Evolutionary conservation across 805 yeast genomes (phyloP).

Genomic region (Wickerhamiella hasegawae): DNA sequence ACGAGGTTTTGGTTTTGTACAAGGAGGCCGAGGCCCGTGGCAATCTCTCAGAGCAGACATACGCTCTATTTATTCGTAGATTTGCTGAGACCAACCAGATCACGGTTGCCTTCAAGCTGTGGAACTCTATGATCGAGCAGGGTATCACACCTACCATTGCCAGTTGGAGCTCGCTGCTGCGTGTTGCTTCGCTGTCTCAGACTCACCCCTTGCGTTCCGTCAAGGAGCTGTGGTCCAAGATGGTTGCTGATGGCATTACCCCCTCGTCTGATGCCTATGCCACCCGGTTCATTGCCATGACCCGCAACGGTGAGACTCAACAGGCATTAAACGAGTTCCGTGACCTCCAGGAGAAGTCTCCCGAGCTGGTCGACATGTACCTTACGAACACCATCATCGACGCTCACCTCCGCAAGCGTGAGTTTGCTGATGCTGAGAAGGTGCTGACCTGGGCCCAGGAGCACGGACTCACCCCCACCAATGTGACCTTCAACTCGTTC

Average conservation of each 20-base stretch:
- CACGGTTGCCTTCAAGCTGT: slow-evolving; percentile 23
- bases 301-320: slow-evolving; percentile 26
- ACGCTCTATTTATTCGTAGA: slow-evolving; percentile 18
- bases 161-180: slow-evolving; percentile 45
- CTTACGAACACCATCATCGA: slow-evolving; percentile 31
- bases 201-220: slow-evolving; percentile 17
- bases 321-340: slow-evolving; percentile 28
- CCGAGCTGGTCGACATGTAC: slow-evolving; percentile 22
- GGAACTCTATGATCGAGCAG: slow-evolving; percentile 31
- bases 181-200: slow-evolving; percentile 26
- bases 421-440: slow-evolving; percentile 30
- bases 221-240: slow-evolving; percentile 22
- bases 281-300: slow-evolving; percentile 31
- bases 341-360: slow-evolving; percentile 21
- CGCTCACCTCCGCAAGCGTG: slow-evolving; percentile 28
- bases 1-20: slow-evolving; percentile 15
- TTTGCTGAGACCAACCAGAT: slow-evolving; percentile 18
- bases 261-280: slow-evolving; percentile 36
- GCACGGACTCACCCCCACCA: slow-evolving; percentile 29
- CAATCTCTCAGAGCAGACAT: slow-evolving; percentile 14
- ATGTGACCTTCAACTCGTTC: slow-evolving; percentile 36
- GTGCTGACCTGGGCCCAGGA: slow-evolving; percentile 23
- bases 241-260: slow-evolving; percentile 22
- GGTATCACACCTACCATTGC: slow-evolving; percentile 29
- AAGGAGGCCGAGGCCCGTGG: slow-evolving; percentile 17